A percentile compares a stretch with the other conserved stretches of the same genome.
Conservation (phyloP, 2,329 filamentous ascomycete genomes). For the Fusarium burgessii region DNA sequence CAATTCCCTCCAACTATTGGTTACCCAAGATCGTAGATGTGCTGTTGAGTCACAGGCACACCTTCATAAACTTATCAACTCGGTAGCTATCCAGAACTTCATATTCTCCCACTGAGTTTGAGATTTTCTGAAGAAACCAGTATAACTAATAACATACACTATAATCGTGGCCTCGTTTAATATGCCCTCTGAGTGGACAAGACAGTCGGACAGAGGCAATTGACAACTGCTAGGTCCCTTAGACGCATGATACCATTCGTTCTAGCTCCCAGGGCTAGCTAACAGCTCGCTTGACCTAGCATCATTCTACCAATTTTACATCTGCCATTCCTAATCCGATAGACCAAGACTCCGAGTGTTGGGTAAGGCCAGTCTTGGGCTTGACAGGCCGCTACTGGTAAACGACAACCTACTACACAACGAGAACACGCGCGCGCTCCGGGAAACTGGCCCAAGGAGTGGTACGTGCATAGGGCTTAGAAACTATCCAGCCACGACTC, state of each 20-base stretch:
- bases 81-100: too few species aligned
- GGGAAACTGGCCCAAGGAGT: accelerated
- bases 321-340: neutral
- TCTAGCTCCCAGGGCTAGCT: neutral
- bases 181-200: neutral
- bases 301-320: neutral
- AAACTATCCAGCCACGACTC: accelerated
- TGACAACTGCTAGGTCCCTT: too few species aligned
- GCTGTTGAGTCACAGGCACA: neutral
- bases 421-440: neutral
- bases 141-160: accelerated
- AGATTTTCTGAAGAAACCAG: neutral
- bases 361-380: neutral
- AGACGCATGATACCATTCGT: accelerated
- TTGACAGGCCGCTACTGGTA: neutral
- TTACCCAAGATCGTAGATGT: neutral
- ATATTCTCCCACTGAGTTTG: neutral
- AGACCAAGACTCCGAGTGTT: accelerated
- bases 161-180: accelerated
- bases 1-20: neutral
- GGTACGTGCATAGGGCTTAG: neutral
- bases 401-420: too few species aligned
- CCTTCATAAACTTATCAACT: neutral
- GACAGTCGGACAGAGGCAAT: neutral
- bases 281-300: neutral